phyloP scores from a whole-genome alignment of 2,329 filamentous ascomycete genomes.

The Alternaria gansuensis region DNA sequence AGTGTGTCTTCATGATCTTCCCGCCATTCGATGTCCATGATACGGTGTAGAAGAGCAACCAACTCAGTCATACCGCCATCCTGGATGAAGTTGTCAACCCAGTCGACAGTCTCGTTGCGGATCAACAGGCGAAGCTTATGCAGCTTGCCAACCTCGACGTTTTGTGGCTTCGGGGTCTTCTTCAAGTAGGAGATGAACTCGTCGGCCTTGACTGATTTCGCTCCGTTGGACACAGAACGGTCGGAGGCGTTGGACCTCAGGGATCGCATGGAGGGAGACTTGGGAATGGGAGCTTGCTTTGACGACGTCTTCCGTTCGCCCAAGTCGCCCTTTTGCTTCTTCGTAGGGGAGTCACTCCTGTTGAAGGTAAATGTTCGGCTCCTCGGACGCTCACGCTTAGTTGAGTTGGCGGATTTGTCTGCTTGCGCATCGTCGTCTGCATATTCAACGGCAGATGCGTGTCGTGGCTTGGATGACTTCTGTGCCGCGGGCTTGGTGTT shows the following conservation, averaged over 20 bases:
- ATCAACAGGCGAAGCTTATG: constrained; percentile 91
- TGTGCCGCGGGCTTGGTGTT: constrained; percentile 57
- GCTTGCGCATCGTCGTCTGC: constrained; percentile 16
- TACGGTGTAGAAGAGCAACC: constrained; percentile 84
- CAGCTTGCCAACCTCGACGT: constrained; percentile 90
- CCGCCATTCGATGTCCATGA: constrained; percentile 95
- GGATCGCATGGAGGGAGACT: constrained; percentile 67
- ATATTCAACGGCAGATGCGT: constrained; percentile 41
- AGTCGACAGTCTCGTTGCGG: constrained; percentile 92
- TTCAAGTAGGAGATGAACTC: constrained; percentile 88
- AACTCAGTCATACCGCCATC: constrained; percentile 94
- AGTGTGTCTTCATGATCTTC: constrained; percentile 96
- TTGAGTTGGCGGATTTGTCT: constrained; percentile 38
- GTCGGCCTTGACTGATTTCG: constrained; percentile 75
- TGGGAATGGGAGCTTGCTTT: constrained; percentile 75
- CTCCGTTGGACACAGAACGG: constrained; percentile 72
- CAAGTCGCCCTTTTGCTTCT: constrained; percentile 75
- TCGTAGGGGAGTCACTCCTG: constrained; percentile 75
- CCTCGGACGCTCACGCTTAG: constrained; percentile 63
- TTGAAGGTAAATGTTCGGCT: constrained; percentile 83
- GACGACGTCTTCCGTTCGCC: constrained; percentile 62
- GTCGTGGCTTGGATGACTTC: constrained; percentile 48
- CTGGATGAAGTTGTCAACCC: constrained; percentile 91
- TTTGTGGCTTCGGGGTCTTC: constrained; percentile 80
- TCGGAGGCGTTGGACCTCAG: constrained; percentile 65